phyloP scores from a whole-genome alignment of 1,284 basidiomycete genomes.

The Termitomyces sp. region DNA sequence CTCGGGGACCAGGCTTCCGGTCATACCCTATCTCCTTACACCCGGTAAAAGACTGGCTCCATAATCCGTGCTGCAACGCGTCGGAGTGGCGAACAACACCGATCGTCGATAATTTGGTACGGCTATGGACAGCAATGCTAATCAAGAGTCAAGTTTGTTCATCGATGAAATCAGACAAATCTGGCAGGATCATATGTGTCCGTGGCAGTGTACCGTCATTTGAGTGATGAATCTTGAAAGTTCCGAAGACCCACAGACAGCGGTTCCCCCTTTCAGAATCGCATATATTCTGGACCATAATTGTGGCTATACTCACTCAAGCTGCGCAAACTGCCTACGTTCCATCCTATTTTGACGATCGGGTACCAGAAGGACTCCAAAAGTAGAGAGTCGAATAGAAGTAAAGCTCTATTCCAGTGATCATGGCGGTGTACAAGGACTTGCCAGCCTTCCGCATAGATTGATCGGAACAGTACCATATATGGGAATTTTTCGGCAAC shows the following conservation, averaged over 20 bases:
- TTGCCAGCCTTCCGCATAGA: too few species aligned
- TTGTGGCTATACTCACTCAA: not conserved
- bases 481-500: slow-evolving; percentile 2
- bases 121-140: not conserved
- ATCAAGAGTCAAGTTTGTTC: not conserved
- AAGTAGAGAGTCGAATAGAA: not conserved
- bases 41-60: too few species aligned
- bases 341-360: not conserved
- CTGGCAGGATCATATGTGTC: too few species aligned
- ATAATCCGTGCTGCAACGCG: too few species aligned
- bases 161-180: not conserved
- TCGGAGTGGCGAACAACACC: not conserved
- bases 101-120: not conserved
- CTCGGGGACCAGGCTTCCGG: too few species aligned
- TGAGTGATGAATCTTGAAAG: not conserved
- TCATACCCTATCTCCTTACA: too few species aligned
- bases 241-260: not conserved
- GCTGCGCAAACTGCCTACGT: not conserved
- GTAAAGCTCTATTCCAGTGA: not conserved
- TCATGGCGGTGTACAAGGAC: not conserved
- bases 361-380: not conserved
- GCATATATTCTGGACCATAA: not conserved
- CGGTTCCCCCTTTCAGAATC: too few species aligned
- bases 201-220: not conserved
- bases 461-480: slow-evolving; percentile 3